Evolutionary conservation across 352 stramenopile genomes (phyloP).

Genomic region (Pythium plurisporium): DNA sequence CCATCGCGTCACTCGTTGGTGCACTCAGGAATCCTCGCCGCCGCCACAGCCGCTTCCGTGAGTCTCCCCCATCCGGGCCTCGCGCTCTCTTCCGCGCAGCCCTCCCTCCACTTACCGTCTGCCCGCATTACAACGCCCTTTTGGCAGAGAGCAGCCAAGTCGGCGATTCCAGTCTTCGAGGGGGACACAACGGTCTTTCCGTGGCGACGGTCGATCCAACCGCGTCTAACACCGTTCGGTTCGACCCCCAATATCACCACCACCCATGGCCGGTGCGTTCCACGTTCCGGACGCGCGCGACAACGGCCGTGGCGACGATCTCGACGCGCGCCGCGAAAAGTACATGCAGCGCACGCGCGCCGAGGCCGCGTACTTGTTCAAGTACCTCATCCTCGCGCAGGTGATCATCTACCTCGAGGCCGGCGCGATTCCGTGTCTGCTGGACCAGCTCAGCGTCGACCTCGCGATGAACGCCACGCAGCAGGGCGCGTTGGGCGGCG

Average conservation of each 20-base stretch:
- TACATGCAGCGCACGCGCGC: slow-evolving; percentile 70
- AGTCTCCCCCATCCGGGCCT: not conserved
- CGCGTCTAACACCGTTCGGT: not conserved
- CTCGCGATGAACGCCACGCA: slow-evolving; percentile 66
- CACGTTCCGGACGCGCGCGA: slow-evolving; percentile 3
- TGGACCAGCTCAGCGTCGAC: slow-evolving; percentile 74
- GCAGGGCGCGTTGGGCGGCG: slow-evolving; percentile 68
- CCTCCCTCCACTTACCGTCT: not conserved
- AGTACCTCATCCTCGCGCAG: slow-evolving; percentile 83
- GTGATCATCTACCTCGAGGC: slow-evolving; percentile 81
- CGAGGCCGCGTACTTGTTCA: slow-evolving; percentile 80
- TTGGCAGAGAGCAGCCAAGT: not conserved
- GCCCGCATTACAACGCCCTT: not conserved
- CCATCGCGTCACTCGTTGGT: not conserved
- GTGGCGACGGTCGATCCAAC: not conserved
- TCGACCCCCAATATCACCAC: too few relatives aligned
- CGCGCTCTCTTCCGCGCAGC: not conserved
- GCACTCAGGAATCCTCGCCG: not conserved
- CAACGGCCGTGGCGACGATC: not conserved
- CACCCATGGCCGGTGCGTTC: slow-evolving; percentile 23
- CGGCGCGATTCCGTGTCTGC: slow-evolving; percentile 71
- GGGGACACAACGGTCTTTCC: not conserved
- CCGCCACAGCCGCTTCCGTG: not conserved
- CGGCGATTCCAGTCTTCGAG: not conserved
- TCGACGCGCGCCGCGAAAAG: slow-evolving; percentile 50